phyloP scores from a whole-genome alignment of 192 early-diverging fungal genomes.

The Umbelopsis vinacea region DNA sequence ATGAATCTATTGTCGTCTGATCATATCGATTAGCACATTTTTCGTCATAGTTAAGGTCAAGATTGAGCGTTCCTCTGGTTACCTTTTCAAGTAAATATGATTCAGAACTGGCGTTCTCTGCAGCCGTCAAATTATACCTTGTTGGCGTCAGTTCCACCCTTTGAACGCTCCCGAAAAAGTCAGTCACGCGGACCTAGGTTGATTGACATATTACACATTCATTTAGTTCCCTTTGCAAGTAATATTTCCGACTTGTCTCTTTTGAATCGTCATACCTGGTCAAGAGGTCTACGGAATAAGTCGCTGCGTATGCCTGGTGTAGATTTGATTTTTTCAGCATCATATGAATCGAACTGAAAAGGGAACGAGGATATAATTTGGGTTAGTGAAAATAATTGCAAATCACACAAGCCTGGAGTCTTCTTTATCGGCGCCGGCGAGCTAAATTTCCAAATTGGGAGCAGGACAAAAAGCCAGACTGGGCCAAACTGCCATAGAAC shows the following conservation, averaged over 20 bases:
- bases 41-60: too few species aligned
- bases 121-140: conserved; percentile 36
- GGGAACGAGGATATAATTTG: background rate
- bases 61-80: background rate
- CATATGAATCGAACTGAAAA: conserved; percentile 79
- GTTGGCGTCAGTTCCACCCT: conserved; percentile 80
- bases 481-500: too few species aligned
- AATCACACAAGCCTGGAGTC: too few species aligned
- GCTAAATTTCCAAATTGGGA: background rate
- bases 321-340: conserved; percentile 74
- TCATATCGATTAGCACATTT: background rate
- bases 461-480: too few species aligned
- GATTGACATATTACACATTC: background rate
- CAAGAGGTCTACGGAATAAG: conserved; percentile 76
- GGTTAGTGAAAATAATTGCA: too few species aligned
- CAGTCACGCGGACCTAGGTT: conserved; percentile 75
- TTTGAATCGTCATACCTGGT: conserved; percentile 63
- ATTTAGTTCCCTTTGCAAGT: background rate
- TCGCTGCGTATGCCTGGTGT: conserved; percentile 86
- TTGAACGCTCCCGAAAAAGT: conserved; percentile 97
- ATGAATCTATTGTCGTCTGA: background rate
- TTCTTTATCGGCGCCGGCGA: background rate
- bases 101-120: conserved; percentile 9
- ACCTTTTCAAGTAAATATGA: conserved; percentile 19
- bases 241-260: background rate